A percentile compares a stretch with the other conserved stretches of the same genome.
phyloP scores from a whole-genome alignment of 169 alveolate species.

The Plasmodium ovale region DNA sequence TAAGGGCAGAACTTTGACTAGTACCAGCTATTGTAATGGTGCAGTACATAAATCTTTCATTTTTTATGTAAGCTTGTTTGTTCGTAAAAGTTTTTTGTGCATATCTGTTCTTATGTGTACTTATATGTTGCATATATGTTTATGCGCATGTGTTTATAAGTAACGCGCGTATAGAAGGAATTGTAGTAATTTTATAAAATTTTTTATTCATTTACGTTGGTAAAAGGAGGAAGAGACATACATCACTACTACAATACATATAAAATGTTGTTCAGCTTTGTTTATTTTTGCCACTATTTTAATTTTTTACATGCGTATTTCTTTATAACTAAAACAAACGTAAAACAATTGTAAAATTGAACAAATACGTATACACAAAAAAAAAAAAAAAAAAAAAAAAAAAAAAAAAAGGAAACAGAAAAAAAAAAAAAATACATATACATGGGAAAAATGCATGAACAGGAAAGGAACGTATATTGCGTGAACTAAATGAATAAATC shows the following conservation, averaged over 20 bases:
- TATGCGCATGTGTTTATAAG: not conserved
- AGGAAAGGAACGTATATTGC: too few relatives aligned
- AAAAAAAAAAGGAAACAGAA: not conserved
- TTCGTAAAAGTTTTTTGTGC: not conserved
- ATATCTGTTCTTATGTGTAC: too few relatives aligned
- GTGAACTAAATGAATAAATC: not conserved
- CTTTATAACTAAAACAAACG: conserved; percentile 46
- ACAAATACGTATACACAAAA: conserved; percentile 41
- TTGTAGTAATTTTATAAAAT: too few relatives aligned
- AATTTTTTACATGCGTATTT: conserved; percentile 9
- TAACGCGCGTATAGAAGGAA: too few relatives aligned
- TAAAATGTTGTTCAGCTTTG: not conserved
- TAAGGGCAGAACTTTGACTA: too few relatives aligned
- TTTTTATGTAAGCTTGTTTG: not conserved
- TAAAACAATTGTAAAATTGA: conserved; percentile 35
- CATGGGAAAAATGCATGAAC: not conserved
- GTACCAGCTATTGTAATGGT: not conserved
- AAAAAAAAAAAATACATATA: not conserved
- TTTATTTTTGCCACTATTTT: conserved; percentile 17
- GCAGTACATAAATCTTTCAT: not conserved
- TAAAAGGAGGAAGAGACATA: not conserved
- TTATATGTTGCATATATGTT: too few relatives aligned
- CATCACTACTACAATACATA: not conserved
- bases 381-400: conserved; percentile 21
- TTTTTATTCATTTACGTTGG: not conserved